Evolutionary conservation across 2,329 filamentous ascomycete genomes (phyloP).

Genomic region (Hymenoscyphus linearis): DNA sequence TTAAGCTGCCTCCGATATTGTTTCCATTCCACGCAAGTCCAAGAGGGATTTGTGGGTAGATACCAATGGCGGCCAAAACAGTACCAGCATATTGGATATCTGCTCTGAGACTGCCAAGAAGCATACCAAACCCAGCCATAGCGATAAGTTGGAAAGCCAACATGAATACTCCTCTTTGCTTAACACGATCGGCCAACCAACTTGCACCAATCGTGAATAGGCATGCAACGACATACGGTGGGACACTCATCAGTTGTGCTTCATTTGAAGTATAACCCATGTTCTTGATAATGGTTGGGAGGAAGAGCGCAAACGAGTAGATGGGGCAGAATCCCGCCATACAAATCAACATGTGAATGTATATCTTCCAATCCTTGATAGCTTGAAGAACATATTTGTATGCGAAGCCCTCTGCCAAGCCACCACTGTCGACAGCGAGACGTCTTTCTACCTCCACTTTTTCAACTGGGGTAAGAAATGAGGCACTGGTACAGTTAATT

Average conservation of each 20-base stretch:
- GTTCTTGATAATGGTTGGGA: slow-evolving; percentile 40
- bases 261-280: slow-evolving; percentile 51
- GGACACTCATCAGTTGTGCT: slow-evolving; percentile 43
- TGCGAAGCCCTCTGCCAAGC: slow-evolving; percentile 59
- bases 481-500: slow-evolving; percentile 39
- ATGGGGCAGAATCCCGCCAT: slow-evolving; percentile 52
- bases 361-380: slow-evolving; percentile 50
- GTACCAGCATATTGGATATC: slow-evolving; percentile 74
- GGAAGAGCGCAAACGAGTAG: slow-evolving; percentile 40
- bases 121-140: slow-evolving; percentile 72
- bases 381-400: slow-evolving; percentile 53
- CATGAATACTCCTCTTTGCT: slow-evolving; percentile 66
- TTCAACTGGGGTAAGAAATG: slow-evolving; percentile 43
- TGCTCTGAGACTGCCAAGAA: slow-evolving; percentile 58
- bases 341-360: slow-evolving; percentile 43
- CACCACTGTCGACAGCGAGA: slow-evolving; percentile 64
- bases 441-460: slow-evolving; percentile 58
- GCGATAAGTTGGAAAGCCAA: slow-evolving; percentile 62
- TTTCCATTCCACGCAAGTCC: slow-evolving; percentile 83
- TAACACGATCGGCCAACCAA: slow-evolving; percentile 67
- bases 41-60: slow-evolving; percentile 79
- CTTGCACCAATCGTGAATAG: slow-evolving; percentile 62
- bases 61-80: slow-evolving; percentile 71
- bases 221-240: slow-evolving; percentile 59
- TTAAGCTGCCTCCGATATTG: slow-evolving; percentile 87